Evolutionary conservation across 2,329 filamentous ascomycete species (phyloP).

Genomic region (Pestalotiopsis sp.): DNA sequence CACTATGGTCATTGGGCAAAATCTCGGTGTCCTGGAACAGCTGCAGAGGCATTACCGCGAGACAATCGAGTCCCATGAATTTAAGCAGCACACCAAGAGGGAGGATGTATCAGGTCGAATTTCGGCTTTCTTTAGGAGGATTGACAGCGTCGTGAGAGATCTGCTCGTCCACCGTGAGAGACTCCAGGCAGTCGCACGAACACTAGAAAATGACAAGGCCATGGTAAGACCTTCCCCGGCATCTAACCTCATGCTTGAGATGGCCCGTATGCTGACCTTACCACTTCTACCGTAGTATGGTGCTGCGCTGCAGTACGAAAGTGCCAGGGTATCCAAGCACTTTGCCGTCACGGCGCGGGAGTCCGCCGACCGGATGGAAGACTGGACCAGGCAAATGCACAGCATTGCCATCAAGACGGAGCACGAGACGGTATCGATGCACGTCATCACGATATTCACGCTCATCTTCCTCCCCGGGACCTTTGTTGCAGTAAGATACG

Average conservation of each 20-base stretch:
- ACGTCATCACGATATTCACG: conserved; percentile 1
- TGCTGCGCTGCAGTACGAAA: conserved; percentile 25
- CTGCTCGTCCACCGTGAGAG: conserved; percentile 18
- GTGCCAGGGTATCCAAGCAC: conserved; percentile 21
- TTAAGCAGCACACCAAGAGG: conserved; percentile 5
- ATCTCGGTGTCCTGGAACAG: conserved; percentile 19
- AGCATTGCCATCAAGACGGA: conserved; percentile 54
- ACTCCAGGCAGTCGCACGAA: conserved; percentile 16
- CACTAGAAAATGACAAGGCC: conserved; percentile 19
- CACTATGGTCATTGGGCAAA: conserved; percentile 22
- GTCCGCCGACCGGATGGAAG: conserved; percentile 21
- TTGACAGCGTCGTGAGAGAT: conserved; percentile 18
- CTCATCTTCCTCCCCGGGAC: conserved; percentile 7
- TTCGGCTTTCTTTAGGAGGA: conserved; percentile 16
- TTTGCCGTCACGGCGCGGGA: conserved; percentile 23
- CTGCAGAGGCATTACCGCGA: conserved; percentile 20
- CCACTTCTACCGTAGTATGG: conserved; percentile 20
- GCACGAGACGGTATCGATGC: conserved; percentile 19
- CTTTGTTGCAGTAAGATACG: conserved; percentile 11
- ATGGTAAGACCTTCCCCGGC: conserved; percentile 13
- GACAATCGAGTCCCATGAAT: conserved; percentile 13
- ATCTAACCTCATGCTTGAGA: not conserved
- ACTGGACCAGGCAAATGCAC: conserved; percentile 45
- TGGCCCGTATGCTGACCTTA: not conserved
- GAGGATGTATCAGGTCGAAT: conserved; percentile 10